Conservation (phyloP, 176 grass and related monocot genomes). For the Poa pratensis region DNA sequence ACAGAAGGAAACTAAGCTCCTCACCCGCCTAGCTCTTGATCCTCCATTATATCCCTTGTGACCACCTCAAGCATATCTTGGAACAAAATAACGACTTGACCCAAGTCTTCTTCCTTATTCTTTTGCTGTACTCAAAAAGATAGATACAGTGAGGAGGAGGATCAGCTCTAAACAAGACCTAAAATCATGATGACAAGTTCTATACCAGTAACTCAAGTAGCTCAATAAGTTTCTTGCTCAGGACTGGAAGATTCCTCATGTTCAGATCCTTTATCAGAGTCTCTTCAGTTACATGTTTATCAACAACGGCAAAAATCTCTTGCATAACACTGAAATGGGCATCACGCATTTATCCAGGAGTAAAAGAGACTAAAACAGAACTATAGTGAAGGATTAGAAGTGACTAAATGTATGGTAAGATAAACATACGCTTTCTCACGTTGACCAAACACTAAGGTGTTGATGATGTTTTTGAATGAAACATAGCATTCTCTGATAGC, state of each 20-base stretch:
- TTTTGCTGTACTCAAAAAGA: slow-evolving; percentile 64
- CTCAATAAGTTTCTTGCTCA: slow-evolving; percentile 83
- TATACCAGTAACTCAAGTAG: slow-evolving; percentile 87
- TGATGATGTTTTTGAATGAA: slow-evolving; percentile 93
- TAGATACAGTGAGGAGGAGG: slow-evolving; percentile 26
- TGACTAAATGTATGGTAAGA: slow-evolving; percentile 16
- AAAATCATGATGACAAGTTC: slow-evolving; percentile 35
- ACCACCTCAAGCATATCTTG: slow-evolving; percentile 99
- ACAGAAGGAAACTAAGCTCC: slow-evolving; percentile 41
- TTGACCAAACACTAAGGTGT: slow-evolving; percentile 65
- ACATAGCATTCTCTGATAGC: slow-evolving; percentile 90
- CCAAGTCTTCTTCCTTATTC: slow-evolving; percentile 81
- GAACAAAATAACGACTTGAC: slow-evolving; percentile 89
- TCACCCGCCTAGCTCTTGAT: slow-evolving; percentile 71
- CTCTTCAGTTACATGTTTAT: slow-evolving; percentile 45
- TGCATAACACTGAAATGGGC: slow-evolving; percentile 68
- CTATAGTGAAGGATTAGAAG: not conserved
- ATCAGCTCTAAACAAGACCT: slow-evolving; percentile 2
- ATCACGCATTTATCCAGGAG: not conserved
- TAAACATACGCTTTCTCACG: slow-evolving; percentile 70
- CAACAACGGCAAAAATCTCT: slow-evolving; percentile 66
- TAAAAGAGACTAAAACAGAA: slow-evolving; percentile 26
- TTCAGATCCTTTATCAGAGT: slow-evolving; percentile 61
- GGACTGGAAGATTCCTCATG: slow-evolving; percentile 75
- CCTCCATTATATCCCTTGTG: slow-evolving; percentile 96